Conservation (phyloP, 108 stramenopile genomes). For the Cyclotella sp. region DNA sequence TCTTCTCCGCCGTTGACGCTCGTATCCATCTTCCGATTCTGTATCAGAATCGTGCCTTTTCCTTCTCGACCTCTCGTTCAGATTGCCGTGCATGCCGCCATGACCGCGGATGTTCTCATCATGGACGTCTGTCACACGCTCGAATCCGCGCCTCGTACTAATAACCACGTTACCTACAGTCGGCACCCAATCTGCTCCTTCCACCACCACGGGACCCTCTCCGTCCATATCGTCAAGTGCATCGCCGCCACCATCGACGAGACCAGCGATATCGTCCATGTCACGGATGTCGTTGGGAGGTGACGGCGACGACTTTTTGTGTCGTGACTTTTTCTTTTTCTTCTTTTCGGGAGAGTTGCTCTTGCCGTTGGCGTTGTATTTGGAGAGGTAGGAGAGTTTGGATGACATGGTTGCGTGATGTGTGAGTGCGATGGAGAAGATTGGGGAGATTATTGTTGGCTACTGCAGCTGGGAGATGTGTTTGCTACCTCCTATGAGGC, state of each 20-base stretch:
- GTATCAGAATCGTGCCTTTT: conserved; percentile 27
- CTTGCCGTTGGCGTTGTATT: conserved; percentile 37
- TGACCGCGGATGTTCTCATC: not conserved
- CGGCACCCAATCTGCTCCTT: not conserved
- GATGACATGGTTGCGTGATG: conserved; percentile 33
- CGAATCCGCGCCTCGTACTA: not conserved
- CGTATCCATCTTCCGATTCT: not conserved
- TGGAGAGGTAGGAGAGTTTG: conserved; percentile 66
- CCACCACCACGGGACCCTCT: not conserved
- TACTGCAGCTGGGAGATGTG: no score
- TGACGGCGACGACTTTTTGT: not conserved
- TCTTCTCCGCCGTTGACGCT: not conserved
- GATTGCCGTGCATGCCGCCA: not conserved
- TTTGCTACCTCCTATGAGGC: no score
- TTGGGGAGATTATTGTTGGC: no score
- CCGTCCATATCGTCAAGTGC: not conserved
- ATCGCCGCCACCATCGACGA: not conserved
- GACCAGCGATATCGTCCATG: conserved; percentile 4
- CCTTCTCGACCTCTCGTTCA: not conserved
- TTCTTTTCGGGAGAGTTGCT: conserved; percentile 1
- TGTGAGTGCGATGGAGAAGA: no score
- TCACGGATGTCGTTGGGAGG: not conserved
- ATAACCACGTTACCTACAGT: not conserved
- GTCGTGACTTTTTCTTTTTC: conserved; percentile 16
- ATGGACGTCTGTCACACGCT: not conserved